phyloP scores from a whole-genome alignment of 192 early-diverging fungal species.

The Backusella liffmaniae region DNA sequence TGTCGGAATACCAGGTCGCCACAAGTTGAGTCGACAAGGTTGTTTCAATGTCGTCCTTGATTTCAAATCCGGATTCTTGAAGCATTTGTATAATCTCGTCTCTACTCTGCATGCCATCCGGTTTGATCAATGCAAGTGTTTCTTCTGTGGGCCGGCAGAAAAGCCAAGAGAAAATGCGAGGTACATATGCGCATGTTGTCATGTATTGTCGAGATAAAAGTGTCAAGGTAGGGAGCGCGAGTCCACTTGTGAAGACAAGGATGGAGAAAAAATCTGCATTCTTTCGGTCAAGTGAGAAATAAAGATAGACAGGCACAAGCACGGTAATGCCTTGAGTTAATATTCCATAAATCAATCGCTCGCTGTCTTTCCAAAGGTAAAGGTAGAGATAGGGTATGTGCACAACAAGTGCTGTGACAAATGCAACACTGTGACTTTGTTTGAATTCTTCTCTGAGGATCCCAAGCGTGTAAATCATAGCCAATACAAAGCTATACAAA shows the following conservation, averaged over 20 bases:
- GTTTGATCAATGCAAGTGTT: constrained; percentile 57
- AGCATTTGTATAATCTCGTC: constrained; percentile 39
- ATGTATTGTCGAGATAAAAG: background rate
- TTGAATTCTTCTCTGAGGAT: background rate
- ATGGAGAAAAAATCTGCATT: background rate
- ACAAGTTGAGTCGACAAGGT: constrained; percentile 41
- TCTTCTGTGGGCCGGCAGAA: constrained; percentile 28
- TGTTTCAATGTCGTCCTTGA: constrained; percentile 41
- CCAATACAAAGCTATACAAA: background rate
- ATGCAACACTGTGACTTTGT: background rate
- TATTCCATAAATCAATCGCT: background rate
- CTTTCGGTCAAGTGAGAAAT: background rate
- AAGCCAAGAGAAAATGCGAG: background rate
- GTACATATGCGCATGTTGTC: background rate
- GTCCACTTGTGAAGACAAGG: background rate
- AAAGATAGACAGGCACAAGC: background rate
- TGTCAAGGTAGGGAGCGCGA: background rate
- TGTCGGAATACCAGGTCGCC: constrained; percentile 43
- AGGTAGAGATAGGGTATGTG: background rate
- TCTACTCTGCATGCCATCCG: constrained; percentile 43
- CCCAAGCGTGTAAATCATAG: background rate
- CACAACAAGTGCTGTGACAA: background rate
- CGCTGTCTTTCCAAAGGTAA: background rate
- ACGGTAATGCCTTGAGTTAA: background rate
- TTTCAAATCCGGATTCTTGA: constrained; percentile 40